These are phyloP conservation scores for Coemansia sp. DNA, from an alignment of 192 early-diverging fungal species.

Conservation along the genomic window DNA sequence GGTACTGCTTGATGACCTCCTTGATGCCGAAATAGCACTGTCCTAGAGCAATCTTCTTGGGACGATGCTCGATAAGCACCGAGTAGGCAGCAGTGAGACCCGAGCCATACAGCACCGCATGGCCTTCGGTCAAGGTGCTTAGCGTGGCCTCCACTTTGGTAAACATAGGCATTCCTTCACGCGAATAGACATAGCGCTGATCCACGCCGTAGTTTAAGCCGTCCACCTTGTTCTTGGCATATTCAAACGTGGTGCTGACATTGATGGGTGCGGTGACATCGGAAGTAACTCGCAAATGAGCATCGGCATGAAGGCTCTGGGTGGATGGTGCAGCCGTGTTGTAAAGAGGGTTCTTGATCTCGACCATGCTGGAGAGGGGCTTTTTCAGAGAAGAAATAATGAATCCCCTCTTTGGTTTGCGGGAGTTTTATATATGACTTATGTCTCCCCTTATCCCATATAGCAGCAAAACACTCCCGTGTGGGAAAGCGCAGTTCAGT, in stretches of 20 bases:
- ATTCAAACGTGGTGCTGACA: conserved; percentile 58
- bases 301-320: conserved; percentile 57
- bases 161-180: conserved; percentile 44
- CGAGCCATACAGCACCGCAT: conserved; percentile 61
- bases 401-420: too few relatives aligned
- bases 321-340: conserved; percentile 30
- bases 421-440: too few relatives aligned
- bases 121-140: conserved; percentile 55
- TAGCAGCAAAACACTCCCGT: too few relatives aligned
- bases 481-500: too few relatives aligned
- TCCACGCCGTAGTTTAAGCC: conserved; percentile 37
- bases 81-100: conserved; percentile 61
- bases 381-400: background rate
- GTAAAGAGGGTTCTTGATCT: conserved; percentile 33
- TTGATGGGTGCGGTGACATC: conserved; percentile 58
- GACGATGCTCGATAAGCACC: conserved; percentile 54
- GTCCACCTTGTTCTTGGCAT: conserved; percentile 19
- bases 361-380: conserved; percentile 19
- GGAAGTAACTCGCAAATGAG: conserved; percentile 29
- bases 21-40: conserved; percentile 38
- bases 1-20: conserved; percentile 33
- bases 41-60: conserved; percentile 41
- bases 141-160: conserved; percentile 58
- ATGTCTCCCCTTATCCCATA: too few relatives aligned
- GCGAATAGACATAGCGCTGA: conserved; percentile 55